A percentile compares a stretch with the other conserved stretches of the same genome.
These are phyloP conservation scores for Xylaria palmicola DNA, from an alignment of 495 filamentous ascomycete species.

Conservation along the genomic window DNA sequence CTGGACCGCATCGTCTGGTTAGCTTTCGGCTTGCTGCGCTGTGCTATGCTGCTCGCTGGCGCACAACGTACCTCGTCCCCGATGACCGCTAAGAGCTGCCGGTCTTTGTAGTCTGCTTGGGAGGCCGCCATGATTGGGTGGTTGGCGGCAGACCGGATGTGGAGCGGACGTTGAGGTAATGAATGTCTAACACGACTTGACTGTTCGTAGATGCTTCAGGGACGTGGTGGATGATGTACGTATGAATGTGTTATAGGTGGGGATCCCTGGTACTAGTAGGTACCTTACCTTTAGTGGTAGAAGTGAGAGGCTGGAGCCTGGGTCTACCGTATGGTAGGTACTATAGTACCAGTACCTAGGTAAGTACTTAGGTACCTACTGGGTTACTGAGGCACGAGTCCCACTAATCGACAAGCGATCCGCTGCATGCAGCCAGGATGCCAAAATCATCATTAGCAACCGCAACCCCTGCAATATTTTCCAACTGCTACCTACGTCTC, in stretches of 20 bases:
- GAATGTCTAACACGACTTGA: too few species aligned
- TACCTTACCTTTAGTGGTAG: too few species aligned
- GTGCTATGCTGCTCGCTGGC: neutral
- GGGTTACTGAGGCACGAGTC: too few species aligned
- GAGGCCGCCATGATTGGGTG: slow-evolving; percentile 49
- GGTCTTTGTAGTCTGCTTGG: slow-evolving; percentile 72
- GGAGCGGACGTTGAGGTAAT: slow-evolving; percentile 6
- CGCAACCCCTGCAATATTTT: slow-evolving; percentile 14
- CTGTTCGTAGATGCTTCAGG: too few species aligned
- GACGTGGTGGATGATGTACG: too few species aligned
- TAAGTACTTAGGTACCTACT: neutral
- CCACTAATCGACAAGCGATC: too few species aligned
- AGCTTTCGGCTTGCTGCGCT: slow-evolving; percentile 23
- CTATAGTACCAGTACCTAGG: neutral
- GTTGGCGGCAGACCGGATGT: slow-evolving; percentile 11
- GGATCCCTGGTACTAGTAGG: too few species aligned
- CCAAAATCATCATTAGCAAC: slow-evolving; percentile 1
- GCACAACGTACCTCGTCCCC: slow-evolving; percentile 78
- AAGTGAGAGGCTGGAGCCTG: neutral
- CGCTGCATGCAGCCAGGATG: neutral
- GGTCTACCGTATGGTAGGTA: neutral
- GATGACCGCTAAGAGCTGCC: slow-evolving; percentile 95
- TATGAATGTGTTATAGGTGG: too few species aligned
- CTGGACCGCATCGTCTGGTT: slow-evolving; percentile 37
- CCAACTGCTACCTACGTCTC: neutral